Percentiles rank a stretch among this genome's conserved stretches.
Conservation (phyloP, 768 basidiomycete genomes). For the Mycena leptocephala region DNA sequence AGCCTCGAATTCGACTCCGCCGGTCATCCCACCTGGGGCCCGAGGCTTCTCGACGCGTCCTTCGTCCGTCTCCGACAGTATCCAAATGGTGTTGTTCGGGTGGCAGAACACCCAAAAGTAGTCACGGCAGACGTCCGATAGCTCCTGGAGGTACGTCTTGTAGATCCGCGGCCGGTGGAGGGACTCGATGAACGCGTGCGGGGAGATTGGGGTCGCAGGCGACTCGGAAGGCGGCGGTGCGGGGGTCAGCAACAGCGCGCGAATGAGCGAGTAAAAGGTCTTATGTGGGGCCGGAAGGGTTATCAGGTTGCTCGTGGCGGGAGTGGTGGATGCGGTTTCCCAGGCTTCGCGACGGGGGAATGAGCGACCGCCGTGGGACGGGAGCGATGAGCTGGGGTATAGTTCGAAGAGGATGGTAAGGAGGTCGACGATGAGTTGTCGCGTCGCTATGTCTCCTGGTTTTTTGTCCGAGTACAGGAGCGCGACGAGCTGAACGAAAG, state of each 20-base stretch:
- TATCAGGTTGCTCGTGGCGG: conserved; percentile 66
- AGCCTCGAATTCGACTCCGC: conserved; percentile 98
- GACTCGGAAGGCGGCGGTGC: conserved; percentile 78
- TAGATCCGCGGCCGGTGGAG: conserved; percentile 81
- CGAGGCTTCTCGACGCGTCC: conserved; percentile 89
- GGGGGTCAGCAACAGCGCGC: conserved; percentile 81
- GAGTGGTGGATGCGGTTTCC: conserved; percentile 63
- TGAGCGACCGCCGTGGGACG: conserved; percentile 61
- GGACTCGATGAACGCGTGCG: conserved; percentile 88
- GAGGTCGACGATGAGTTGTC: conserved; percentile 93
- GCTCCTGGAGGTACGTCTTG: conserved; percentile 86
- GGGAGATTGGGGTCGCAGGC: conserved; percentile 72
- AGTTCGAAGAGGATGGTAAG: conserved; percentile 91
- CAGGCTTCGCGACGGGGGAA: conserved; percentile 68
- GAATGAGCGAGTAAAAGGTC: conserved; percentile 81
- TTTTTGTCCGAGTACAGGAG: conserved; percentile 98
- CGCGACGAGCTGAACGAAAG: conserved; percentile 87
- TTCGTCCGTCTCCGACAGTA: conserved; percentile 87
- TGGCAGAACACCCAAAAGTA: conserved; percentile 99
- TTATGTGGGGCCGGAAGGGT: conserved; percentile 83
- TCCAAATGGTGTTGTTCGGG: conserved; percentile 93
- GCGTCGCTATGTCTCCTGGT: conserved; percentile 92
- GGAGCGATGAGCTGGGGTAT: conserved; percentile 82
- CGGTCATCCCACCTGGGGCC: conserved; percentile 98
- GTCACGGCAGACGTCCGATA: conserved; percentile 93